phyloP scores from a whole-genome alignment of 805 yeast genomes.

The Candida pini region DNA sequence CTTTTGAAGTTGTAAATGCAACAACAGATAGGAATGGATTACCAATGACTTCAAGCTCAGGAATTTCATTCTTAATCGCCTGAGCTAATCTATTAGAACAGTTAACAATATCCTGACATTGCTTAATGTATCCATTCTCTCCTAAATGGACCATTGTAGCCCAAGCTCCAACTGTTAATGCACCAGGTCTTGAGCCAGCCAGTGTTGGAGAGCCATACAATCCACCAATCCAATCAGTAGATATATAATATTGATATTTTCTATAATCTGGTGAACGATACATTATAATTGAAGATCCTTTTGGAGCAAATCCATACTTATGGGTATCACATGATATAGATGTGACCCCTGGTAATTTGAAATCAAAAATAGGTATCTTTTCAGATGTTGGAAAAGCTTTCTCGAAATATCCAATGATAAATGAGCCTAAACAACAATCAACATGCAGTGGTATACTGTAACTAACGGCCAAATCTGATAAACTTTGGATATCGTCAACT shows the following conservation, averaged over 20 bases:
- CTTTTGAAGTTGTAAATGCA: slow-evolving; percentile 44
- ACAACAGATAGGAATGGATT: slow-evolving; percentile 83
- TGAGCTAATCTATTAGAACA: slow-evolving; percentile 56
- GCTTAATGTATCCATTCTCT: slow-evolving; percentile 67
- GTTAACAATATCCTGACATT: slow-evolving; percentile 60
- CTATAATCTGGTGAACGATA: slow-evolving; percentile 67
- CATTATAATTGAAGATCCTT: slow-evolving; percentile 91
- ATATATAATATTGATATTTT: slow-evolving; percentile 75
- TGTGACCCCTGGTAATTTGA: slow-evolving; percentile 86
- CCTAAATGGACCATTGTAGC: slow-evolving; percentile 84
- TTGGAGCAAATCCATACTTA: slow-evolving; percentile 97
- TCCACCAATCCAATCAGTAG: slow-evolving; percentile 90
- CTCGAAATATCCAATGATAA: slow-evolving; percentile 74
- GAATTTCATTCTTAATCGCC: slow-evolving; percentile 39
- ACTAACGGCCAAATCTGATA: slow-evolving; percentile 59
- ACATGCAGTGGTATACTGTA: slow-evolving; percentile 86
- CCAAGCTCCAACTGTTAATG: slow-evolving; percentile 97
- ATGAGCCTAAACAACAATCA: slow-evolving; percentile 94
- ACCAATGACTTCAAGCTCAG: slow-evolving; percentile 68
- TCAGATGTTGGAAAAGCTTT: slow-evolving; percentile 33
- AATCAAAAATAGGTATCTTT: slow-evolving; percentile 62
- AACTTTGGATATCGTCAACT: slow-evolving; percentile 76
- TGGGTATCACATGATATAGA: slow-evolving; percentile 99
- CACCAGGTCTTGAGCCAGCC: slow-evolving; percentile 97
- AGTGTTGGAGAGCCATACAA: slow-evolving; percentile 93